Conservation (phyloP, 2,329 filamentous ascomycete genomes). For the Coniochaeta sp. region DNA sequence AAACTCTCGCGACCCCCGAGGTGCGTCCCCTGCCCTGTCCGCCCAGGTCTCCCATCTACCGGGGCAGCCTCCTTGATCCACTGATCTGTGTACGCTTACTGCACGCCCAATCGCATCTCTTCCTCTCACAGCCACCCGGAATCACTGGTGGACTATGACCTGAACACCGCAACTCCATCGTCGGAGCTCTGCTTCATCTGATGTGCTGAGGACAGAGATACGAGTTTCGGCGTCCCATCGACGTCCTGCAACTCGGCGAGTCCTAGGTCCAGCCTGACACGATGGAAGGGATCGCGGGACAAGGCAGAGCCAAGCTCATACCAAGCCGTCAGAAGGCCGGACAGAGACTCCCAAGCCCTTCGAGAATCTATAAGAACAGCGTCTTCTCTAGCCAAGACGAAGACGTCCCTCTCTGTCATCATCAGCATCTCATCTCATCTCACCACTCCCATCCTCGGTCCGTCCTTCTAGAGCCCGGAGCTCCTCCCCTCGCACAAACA, state of each 20-base stretch:
- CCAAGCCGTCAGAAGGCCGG: neutral
- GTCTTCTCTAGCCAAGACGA: neutral
- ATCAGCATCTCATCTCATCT: neutral
- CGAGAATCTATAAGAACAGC: conserved; percentile 2
- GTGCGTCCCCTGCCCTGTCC: too few relatives aligned
- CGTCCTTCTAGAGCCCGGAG: conserved; percentile 1
- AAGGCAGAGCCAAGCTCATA: conserved; percentile 2
- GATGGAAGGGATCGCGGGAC: neutral
- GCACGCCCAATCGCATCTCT: conserved; percentile 2
- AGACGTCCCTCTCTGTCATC: neutral
- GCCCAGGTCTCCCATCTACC: neutral
- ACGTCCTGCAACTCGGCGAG: neutral
- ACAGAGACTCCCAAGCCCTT: neutral
- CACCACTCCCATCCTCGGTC: neutral
- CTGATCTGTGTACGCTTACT: neutral
- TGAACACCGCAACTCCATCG: conserved; percentile 1
- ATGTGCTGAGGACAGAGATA: conserved; percentile 6
- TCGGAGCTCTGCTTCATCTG: conserved; percentile 14
- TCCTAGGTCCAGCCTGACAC: neutral
- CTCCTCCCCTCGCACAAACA: neutral
- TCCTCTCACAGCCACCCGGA: neutral
- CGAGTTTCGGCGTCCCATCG: neutral
- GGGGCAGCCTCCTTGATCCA: neutral
- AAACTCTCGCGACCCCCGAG: neutral
- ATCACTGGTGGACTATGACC: neutral